Evolutionary conservation across 441 rosid genomes (phyloP).

Genomic region (Capsella rubella): DNA sequence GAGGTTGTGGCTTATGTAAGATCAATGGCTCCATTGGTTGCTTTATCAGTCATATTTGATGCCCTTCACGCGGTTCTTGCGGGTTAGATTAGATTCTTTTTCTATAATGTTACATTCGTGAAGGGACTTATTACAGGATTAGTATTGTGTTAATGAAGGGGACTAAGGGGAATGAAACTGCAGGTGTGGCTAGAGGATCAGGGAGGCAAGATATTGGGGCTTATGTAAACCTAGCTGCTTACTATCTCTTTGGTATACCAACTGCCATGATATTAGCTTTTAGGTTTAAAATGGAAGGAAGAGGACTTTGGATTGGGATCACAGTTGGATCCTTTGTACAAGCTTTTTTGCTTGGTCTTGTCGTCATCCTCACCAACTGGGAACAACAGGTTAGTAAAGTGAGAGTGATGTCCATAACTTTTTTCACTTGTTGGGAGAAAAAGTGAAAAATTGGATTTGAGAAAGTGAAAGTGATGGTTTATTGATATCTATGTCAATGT

Average conservation of each 20-base stretch:
- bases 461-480: no score
- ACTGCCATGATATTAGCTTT: slow-evolving; percentile 55
- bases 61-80: slow-evolving; percentile 71
- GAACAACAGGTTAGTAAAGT: slow-evolving; percentile 56
- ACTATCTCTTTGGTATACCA: slow-evolving; percentile 60
- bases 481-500: no score
- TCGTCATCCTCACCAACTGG: slow-evolving; percentile 54
- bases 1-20: slow-evolving; percentile 75
- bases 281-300: slow-evolving; percentile 49
- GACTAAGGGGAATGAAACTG: background rate
- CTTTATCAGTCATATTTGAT: slow-evolving; percentile 61
- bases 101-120: no score
- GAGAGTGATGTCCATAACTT: background rate
- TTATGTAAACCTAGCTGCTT: slow-evolving; percentile 58
- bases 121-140: no score
- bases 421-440: no score
- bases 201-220: slow-evolving; percentile 71
- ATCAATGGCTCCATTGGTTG: slow-evolving; percentile 68
- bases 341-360: slow-evolving; percentile 47
- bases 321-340: slow-evolving; percentile 55
- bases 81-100: slow-evolving; percentile 46
- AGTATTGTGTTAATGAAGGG: background rate
- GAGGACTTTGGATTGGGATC: slow-evolving; percentile 66
- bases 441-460: no score
- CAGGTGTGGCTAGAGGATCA: slow-evolving; percentile 71